Evolutionary conservation across 768 basidiomycete species (phyloP).

Genomic region (Tricholoma hemisulphureum): DNA sequence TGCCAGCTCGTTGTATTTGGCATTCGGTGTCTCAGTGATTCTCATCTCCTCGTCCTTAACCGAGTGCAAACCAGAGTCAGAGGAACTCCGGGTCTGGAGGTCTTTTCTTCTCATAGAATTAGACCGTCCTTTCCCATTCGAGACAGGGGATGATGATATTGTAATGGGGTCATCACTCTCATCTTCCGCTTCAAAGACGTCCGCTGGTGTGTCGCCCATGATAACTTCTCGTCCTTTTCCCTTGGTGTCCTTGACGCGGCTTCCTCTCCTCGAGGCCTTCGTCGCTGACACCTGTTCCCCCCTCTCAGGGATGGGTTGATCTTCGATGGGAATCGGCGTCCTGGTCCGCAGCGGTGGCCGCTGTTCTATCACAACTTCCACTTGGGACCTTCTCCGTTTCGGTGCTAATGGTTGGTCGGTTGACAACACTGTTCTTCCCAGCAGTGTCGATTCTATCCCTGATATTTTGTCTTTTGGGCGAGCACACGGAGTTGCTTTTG

Average conservation of each 20-base stretch:
- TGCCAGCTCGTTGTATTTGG: not conserved
- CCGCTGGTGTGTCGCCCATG: conserved; percentile 3
- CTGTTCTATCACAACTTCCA: conserved; percentile 17
- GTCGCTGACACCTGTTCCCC: not conserved
- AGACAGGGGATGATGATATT: conserved; percentile 9
- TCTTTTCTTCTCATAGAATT: not conserved
- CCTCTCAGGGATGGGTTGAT: not conserved
- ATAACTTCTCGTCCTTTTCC: not conserved
- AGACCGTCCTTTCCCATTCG: not conserved
- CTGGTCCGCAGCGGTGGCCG: conserved; percentile 1
- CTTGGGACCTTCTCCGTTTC: conserved; percentile 1
- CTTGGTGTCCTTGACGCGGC: not conserved
- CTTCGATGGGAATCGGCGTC: not conserved
- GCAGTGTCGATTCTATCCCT: not conserved
- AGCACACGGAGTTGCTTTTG: not conserved
- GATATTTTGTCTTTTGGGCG: not conserved
- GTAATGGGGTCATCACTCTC: conserved; percentile 21
- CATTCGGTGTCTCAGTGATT: not conserved
- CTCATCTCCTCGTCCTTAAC: not conserved
- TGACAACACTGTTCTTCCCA: not conserved
- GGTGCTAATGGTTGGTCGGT: not conserved
- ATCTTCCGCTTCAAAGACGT: conserved; percentile 15
- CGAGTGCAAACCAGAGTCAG: not conserved
- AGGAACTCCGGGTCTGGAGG: not conserved
- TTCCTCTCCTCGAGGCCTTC: not conserved